Evolutionary conservation across 495 filamentous ascomycete species (phyloP).

Genomic region (Talaromyces ruber): DNA sequence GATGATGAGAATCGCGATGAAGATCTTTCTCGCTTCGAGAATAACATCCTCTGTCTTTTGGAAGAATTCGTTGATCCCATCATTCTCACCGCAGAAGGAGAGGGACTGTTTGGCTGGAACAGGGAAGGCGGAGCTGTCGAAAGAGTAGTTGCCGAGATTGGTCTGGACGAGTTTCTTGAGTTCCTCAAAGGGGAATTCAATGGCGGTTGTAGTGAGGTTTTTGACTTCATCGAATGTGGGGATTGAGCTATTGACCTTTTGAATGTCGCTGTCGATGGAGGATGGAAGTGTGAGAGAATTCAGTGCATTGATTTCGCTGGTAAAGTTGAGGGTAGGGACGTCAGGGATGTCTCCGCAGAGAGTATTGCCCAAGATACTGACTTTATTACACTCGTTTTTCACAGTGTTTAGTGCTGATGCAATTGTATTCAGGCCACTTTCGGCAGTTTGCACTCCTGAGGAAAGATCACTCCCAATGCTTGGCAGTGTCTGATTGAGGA

Average conservation of each 20-base stretch:
- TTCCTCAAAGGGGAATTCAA: slow-evolving; percentile 69
- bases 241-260: slow-evolving; percentile 63
- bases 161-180: slow-evolving; percentile 62
- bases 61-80: slow-evolving; percentile 83
- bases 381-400: slow-evolving; percentile 4
- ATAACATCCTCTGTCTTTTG: slow-evolving; percentile 52
- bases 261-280: slow-evolving; percentile 52
- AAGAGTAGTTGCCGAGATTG: slow-evolving; percentile 58
- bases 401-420: slow-evolving; percentile 32
- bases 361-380: slow-evolving; percentile 14
- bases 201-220: slow-evolving; percentile 62
- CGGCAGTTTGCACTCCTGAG: slow-evolving; percentile 44
- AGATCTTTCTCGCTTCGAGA: slow-evolving; percentile 56
- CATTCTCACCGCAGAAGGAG: slow-evolving; percentile 80
- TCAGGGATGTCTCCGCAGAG: slow-evolving; percentile 28
- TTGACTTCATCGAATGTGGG: slow-evolving; percentile 77
- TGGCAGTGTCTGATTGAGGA: slow-evolving; percentile 64
- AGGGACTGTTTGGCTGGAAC: slow-evolving; percentile 72
- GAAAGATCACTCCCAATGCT: slow-evolving; percentile 55
- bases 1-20: slow-evolving; percentile 61
- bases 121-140: slow-evolving; percentile 69
- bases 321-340: slow-evolving; percentile 51
- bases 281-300: slow-evolving; percentile 59
- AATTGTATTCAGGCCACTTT: slow-evolving; percentile 53
- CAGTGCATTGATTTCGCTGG: slow-evolving; percentile 50